phyloP scores from a whole-genome alignment of 306 rosid genomes.

The Parietaria judaica region DNA sequence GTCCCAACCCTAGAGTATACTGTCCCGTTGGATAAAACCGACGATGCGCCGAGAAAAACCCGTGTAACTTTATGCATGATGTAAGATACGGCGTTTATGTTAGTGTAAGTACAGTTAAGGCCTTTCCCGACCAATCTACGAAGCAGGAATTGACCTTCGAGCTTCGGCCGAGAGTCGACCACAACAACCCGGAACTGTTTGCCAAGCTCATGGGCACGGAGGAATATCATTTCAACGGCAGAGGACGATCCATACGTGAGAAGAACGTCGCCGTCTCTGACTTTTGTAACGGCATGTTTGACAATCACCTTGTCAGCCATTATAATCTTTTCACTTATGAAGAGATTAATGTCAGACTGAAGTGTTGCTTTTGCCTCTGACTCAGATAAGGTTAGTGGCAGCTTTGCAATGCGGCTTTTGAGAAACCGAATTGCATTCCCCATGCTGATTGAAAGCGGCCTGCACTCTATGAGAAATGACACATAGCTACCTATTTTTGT shows the following conservation, averaged over 20 bases:
- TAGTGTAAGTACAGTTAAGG: constrained; percentile 70
- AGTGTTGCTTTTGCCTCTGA: constrained; percentile 65
- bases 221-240: constrained; percentile 68
- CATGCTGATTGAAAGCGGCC: constrained; percentile 86
- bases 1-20: constrained; percentile 91
- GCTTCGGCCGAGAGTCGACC: constrained; percentile 82
- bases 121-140: constrained; percentile 72
- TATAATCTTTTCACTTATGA: constrained; percentile 65
- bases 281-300: constrained; percentile 65
- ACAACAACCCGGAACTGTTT: constrained; percentile 69
- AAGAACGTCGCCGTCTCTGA: constrained; percentile 84
- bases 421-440: constrained; percentile 77
- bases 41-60: constrained; percentile 80
- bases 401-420: constrained; percentile 52
- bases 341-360: constrained; percentile 59
- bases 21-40: constrained; percentile 71
- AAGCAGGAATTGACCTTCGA: constrained; percentile 71
- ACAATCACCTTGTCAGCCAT: constrained; percentile 80
- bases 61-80: constrained; percentile 79
- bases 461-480: constrained; percentile 70
- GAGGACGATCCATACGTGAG: constrained; percentile 66
- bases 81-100: constrained; percentile 69
- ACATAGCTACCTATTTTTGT: constrained; percentile 66
- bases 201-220: constrained; percentile 68
- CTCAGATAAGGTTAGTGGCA: constrained; percentile 48